Evolutionary conservation across 768 basidiomycete species (phyloP).

Genomic region (Austroboletus eburneus): DNA sequence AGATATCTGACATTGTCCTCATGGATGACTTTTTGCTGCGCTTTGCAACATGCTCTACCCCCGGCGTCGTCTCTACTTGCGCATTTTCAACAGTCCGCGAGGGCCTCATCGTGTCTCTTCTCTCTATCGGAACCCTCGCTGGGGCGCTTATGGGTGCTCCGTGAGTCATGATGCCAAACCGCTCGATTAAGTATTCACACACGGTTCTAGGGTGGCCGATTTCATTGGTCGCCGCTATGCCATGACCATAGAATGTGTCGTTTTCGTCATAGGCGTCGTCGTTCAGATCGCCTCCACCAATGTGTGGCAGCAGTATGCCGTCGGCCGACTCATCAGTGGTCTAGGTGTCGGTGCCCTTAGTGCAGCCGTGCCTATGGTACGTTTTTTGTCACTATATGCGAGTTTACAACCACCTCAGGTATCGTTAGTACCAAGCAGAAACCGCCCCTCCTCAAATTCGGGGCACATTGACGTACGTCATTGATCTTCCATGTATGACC

Average conservation of each 20-base stretch:
- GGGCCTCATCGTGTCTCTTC: slow-evolving; percentile 65
- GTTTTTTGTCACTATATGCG: background rate
- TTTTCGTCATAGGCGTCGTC: slow-evolving; percentile 60
- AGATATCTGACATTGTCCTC: slow-evolving; percentile 72
- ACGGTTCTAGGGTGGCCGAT: slow-evolving; percentile 49
- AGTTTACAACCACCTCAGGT: too few species aligned
- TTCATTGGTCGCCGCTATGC: slow-evolving; percentile 61
- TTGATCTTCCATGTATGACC: background rate
- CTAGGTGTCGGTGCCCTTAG: slow-evolving; percentile 65
- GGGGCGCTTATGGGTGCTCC: slow-evolving; percentile 61
- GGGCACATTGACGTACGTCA: slow-evolving; percentile 50
- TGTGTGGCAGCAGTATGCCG: slow-evolving; percentile 63
- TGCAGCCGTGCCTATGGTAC: slow-evolving; percentile 62
- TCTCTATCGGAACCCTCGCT: slow-evolving; percentile 65
- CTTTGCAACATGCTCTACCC: slow-evolving; percentile 50
- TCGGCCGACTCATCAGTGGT: slow-evolving; percentile 64
- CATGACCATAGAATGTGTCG: slow-evolving; percentile 54
- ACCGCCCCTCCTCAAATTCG: slow-evolving; percentile 69
- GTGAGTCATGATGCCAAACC: slow-evolving; percentile 34
- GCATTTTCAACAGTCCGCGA: slow-evolving; percentile 52
- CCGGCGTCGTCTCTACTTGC: slow-evolving; percentile 40
- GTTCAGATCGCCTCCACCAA: slow-evolving; percentile 48
- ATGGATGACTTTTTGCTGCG: slow-evolving; percentile 66
- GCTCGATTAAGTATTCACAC: background rate
- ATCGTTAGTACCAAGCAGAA: slow-evolving; percentile 59